phyloP scores from a whole-genome alignment of 345 rosid genomes.

The Hibiscus mutabilis region DNA sequence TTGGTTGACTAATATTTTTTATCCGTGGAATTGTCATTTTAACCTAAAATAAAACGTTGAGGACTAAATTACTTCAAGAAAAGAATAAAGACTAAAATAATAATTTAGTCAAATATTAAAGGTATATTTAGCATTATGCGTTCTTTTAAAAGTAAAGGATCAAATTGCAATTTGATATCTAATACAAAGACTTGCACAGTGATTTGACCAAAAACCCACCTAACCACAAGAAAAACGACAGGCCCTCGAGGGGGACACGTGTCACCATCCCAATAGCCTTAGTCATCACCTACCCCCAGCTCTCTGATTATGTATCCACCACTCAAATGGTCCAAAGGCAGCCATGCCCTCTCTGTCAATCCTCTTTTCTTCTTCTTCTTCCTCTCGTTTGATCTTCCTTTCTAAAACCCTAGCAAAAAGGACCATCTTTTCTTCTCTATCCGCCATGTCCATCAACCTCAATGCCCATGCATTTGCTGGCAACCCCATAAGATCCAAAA shows the following conservation, averaged over 20 bases:
- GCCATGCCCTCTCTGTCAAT: background rate
- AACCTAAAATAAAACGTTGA: too few species aligned
- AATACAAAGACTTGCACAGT: too few species aligned
- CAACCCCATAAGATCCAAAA: constrained; percentile 50
- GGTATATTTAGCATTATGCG: too few species aligned
- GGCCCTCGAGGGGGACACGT: constrained; percentile 2
- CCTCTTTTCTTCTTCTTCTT: constrained; percentile 17
- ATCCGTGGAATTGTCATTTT: too few species aligned
- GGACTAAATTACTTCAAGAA: too few species aligned
- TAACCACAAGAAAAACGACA: background rate
- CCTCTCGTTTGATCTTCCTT: constrained; percentile 19
- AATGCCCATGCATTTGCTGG: constrained; percentile 77
- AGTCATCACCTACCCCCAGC: constrained; percentile 9
- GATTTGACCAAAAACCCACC: background rate
- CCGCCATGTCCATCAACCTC: constrained; percentile 56
- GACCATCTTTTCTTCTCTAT: constrained; percentile 11
- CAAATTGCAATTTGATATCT: too few species aligned
- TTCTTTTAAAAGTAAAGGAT: too few species aligned
- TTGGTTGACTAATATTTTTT: too few species aligned
- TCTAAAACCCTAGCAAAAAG: constrained; percentile 19
- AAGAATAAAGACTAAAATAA: too few species aligned
- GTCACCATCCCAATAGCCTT: background rate
- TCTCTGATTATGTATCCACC: background rate
- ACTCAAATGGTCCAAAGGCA: background rate
- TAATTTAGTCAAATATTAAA: too few species aligned